These are phyloP conservation scores for Eucalyptus brandiana DNA, from an alignment of 345 rosid genomes.

Conservation along the genomic window DNA sequence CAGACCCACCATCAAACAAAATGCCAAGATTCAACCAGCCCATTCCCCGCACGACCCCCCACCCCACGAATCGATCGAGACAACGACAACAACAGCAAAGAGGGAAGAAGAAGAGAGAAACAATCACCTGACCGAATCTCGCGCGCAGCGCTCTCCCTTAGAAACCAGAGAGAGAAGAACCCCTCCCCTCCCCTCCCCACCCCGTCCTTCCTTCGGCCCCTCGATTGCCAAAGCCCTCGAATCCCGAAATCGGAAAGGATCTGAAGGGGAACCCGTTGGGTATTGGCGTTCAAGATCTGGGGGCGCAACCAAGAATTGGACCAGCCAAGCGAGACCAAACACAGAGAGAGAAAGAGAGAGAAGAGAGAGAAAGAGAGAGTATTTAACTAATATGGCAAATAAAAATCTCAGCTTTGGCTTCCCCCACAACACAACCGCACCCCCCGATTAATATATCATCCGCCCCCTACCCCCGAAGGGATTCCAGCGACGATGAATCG, in stretches of 20 bases:
- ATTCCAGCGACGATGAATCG: too few relatives aligned
- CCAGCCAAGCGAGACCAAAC: background rate
- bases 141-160: background rate
- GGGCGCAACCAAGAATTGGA: background rate
- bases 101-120: background rate
- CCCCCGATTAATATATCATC: background rate
- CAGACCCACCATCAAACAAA: background rate
- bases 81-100: background rate
- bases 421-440: background rate
- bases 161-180: background rate
- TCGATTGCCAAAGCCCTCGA: background rate
- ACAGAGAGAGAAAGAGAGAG: background rate
- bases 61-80: background rate
- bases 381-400: background rate
- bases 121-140: background rate
- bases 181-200: background rate
- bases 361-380: background rate
- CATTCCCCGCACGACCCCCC: background rate
- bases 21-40: background rate
- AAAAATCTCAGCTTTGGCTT: background rate
- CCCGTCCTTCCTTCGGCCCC: background rate
- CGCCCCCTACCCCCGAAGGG: too few relatives aligned
- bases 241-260: background rate
- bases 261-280: background rate
- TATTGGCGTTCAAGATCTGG: constrained; percentile 10